A percentile compares a stretch with the other conserved stretches of the same genome.
Evolutionary conservation across 2,329 filamentous ascomycete species (phyloP).

Genomic region (Stylonectria norvegica): DNA sequence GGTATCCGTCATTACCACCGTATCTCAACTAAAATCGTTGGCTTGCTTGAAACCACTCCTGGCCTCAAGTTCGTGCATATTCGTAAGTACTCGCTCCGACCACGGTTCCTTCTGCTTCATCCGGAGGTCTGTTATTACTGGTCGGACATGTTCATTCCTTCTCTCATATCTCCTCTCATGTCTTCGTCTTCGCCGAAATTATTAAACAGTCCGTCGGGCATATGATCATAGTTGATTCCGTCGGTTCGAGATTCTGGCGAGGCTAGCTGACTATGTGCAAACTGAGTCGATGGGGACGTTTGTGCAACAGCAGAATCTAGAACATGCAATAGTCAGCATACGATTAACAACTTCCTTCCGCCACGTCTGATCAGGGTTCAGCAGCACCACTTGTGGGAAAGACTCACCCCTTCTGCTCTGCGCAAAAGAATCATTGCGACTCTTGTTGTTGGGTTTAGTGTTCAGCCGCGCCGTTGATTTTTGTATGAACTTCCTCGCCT

Average conservation of each 20-base stretch:
- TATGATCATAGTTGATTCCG: conserved; percentile 35
- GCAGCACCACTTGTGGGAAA: too few relatives aligned
- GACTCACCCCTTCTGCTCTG: too few relatives aligned
- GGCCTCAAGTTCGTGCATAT: too few relatives aligned
- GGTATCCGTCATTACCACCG: too few relatives aligned
- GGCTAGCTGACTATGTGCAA: neutral
- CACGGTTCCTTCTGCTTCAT: too few relatives aligned
- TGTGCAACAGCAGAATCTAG: neutral
- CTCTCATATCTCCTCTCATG: neutral
- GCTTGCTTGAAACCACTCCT: too few relatives aligned
- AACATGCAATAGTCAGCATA: neutral
- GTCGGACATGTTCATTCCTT: too few relatives aligned
- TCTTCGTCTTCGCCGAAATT: neutral
- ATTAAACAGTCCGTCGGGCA: conserved; percentile 34
- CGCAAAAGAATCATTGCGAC: too few relatives aligned
- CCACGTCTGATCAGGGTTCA: neutral
- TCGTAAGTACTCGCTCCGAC: too few relatives aligned
- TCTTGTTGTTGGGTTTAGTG: too few relatives aligned
- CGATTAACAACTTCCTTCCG: neutral
- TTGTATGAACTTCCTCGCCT: conserved; percentile 48
- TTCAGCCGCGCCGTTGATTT: conserved; percentile 11
- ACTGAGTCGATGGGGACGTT: neutral
- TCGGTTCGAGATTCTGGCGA: conserved; percentile 7
- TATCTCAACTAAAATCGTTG: too few relatives aligned
- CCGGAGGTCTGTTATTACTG: too few relatives aligned